phyloP scores from a whole-genome alignment of 805 yeast species.

The Zygotorulaspora chibaensis region DNA sequence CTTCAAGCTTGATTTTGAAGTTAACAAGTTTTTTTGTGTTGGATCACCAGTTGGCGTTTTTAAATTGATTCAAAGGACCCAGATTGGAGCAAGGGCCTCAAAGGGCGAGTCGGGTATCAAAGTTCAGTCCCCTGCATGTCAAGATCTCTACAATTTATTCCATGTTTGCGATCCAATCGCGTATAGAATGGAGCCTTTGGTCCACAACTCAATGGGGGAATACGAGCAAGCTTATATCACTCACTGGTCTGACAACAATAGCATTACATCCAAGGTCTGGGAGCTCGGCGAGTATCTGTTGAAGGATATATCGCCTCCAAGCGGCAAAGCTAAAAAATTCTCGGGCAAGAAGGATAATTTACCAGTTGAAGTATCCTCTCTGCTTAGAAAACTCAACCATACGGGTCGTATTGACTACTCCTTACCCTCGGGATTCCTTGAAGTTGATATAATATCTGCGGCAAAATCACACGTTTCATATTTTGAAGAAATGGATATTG shows the following conservation, averaged over 20 bases:
- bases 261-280: constrained; percentile 28
- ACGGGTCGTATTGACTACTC: constrained; percentile 80
- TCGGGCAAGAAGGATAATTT: constrained; percentile 24
- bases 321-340: neutral
- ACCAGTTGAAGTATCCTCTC: constrained; percentile 30
- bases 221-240: constrained; percentile 27
- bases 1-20: constrained; percentile 56
- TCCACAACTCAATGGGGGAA: constrained; percentile 33
- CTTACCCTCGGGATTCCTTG: constrained; percentile 72
- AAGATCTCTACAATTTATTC: constrained; percentile 73
- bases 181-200: constrained; percentile 82
- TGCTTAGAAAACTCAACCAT: constrained; percentile 51
- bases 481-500: constrained; percentile 81
- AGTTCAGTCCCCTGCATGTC: constrained; percentile 49
- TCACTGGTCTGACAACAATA: constrained; percentile 26
- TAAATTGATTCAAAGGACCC: constrained; percentile 63
- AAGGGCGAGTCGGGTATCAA: constrained; percentile 12
- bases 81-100: constrained; percentile 44
- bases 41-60: constrained; percentile 93
- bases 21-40: constrained; percentile 68
- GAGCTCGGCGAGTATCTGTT: constrained; percentile 25
- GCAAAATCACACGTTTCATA: constrained; percentile 85
- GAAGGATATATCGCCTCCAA: constrained; percentile 17
- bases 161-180: constrained; percentile 93
- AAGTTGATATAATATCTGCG: constrained; percentile 73